Evolutionary conservation across 139 green algal species (phyloP).

Genomic region (Coelastrella sp.): DNA sequence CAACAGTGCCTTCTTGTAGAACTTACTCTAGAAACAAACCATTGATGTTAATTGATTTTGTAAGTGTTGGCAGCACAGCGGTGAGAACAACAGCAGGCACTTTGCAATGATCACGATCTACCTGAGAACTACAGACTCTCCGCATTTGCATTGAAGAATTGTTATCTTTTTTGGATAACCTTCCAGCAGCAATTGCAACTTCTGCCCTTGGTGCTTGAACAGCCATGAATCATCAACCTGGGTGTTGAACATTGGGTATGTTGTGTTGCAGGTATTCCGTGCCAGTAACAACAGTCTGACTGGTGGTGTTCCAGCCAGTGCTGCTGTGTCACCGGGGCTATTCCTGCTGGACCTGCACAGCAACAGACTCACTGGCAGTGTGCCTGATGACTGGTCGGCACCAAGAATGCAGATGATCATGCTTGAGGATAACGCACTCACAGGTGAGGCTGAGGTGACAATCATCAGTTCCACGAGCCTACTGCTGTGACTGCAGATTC

Average conservation of each 20-base stretch:
- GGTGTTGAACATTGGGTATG: neutral
- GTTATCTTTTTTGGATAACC: too few relatives aligned
- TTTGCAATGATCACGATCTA: too few relatives aligned
- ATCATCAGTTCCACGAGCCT: neutral
- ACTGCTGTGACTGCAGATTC: neutral
- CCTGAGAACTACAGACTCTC: too few relatives aligned
- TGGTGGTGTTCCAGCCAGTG: neutral
- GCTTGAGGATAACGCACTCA: slow-evolving; percentile 27
- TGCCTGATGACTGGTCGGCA: neutral
- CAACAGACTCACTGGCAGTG: neutral
- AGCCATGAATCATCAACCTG: neutral
- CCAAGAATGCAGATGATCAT: slow-evolving; percentile 32
- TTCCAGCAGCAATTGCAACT: too few relatives aligned
- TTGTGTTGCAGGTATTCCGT: slow-evolving; percentile 14
- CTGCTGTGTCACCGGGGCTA: neutral
- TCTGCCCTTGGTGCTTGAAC: too few relatives aligned
- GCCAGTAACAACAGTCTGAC: slow-evolving; percentile 14
- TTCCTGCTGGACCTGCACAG: slow-evolving; percentile 19
- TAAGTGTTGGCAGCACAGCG: too few relatives aligned
- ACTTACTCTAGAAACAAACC: too few relatives aligned
- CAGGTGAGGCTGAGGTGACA: neutral
- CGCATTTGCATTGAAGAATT: too few relatives aligned
- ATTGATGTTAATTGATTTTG: too few relatives aligned
- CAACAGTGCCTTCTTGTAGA: neutral
- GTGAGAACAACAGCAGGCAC: too few relatives aligned